Base-by-base conservation (phyloP, 805 yeast genomes). In the Teunomyces cretensis region DNA sequence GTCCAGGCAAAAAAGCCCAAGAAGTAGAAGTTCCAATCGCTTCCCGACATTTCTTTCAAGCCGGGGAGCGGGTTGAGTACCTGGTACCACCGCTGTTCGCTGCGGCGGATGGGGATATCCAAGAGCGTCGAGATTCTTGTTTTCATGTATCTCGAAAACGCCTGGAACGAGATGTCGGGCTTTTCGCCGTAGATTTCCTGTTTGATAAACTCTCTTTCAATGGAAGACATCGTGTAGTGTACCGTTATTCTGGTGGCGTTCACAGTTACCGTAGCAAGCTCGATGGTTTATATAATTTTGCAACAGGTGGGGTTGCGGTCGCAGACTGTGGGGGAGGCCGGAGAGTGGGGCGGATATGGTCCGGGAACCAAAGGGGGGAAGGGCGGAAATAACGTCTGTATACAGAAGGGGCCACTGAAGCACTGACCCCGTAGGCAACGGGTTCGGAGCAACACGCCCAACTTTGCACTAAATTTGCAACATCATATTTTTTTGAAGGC, bases 1-100 rank as follows among this genome's bases (percentile, higher is more conserved):
- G 58, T 54, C 64, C 64, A 59, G 16, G 58, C 60, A 30, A 46
- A 46, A 30, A 57, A 58, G 1, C 60, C 64, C 48, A 55, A 45
- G 9, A 50, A 37, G 39, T 57, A 59, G 31, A 44, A 59, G 47
- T 52, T 48, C 57, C 58, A 55, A 49, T 56, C 51, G 19, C 30
- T 39, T 16, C 45, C 40, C 12, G 45, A 9, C 31, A 51, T 41
- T 32, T 45, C 46, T 26, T 33, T 32, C 35, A 51, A 43, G 6
- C 45, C 49, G 2, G 53, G 53, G 11, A 49, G 24, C 3, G 55
- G 55, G 43, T 51, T 51, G 37, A 51, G 31, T 9, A 37, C 15
- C 9, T 28, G 12, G 24, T 37, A 37, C 45, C 45, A 42, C 14
- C 17, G 14, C 30, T 31, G 12, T n/a, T 22, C 38, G 6, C 30